Evolutionary conservation across 768 basidiomycete species (phyloP), one percentile per base, ranked within the genome.

Genomic region (Lactarius vividus): DNA sequence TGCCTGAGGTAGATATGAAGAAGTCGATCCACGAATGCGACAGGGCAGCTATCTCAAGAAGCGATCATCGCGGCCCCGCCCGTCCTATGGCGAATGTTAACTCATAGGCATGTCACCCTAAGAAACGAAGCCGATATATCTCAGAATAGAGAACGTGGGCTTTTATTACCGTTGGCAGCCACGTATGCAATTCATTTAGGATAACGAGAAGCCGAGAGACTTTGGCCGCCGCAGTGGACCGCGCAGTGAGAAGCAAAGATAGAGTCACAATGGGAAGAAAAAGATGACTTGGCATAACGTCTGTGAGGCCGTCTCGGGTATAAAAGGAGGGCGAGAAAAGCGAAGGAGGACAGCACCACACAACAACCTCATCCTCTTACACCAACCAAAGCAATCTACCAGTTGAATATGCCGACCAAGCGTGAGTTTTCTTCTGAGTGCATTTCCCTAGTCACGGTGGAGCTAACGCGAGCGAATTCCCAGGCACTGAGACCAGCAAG

Each of bases 21-120:
- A 46, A n/a, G 53, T 6, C 35, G 7, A 42, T 33, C 10, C 31
- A 44, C 11, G 35, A 23, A 46, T 33, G 18, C 40, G 29, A 37
- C 31, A 29, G 44, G 15, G 37, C 26, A 39, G n/a, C 18, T 28
- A 55, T 49, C 26, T 33, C 55, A n/a, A 39, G 33, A 57, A 18
- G 23, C 39, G 57, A 57, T 62, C n/a, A 66, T 55, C 39, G 39
- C 49, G 49, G 49, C 2, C 4, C 26, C 16, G n/a, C 26, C 23
- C 23, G 35, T 13, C 65, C 65, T 66, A 63, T 63, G 46, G 65
- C 61, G 40, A 66, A 66, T 59, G 49, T 53, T 31, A 35, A 52
- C 37, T 57, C 15, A 53, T 44, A 16, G 31, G 4, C 31, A 20
- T 18, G 23, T 35, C 26, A 23, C 26, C 46, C 29, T 23, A 52